Base-by-base conservation (phyloP, 1,284 basidiomycete species). In the Ceratobasidium sp. region DNA sequence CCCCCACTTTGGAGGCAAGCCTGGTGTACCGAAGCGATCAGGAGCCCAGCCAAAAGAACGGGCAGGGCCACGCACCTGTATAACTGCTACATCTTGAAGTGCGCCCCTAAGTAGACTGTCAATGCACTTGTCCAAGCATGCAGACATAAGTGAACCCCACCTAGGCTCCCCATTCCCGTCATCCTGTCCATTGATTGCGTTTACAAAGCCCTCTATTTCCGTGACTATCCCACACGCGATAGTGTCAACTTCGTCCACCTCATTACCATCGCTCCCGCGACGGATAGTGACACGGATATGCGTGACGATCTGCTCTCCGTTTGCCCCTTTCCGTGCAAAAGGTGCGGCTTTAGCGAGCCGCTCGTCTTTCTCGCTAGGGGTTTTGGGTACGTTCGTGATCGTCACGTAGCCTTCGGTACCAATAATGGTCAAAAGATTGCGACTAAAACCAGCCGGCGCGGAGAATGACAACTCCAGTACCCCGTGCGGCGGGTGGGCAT, bases 1-100 rank as follows among this genome's bases (percentile, higher is more conserved):
- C 94, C 94, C 20, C 89, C 84, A 81, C 93, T 94, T 60, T 88
- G 90, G 84, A 96, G 85, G 52, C 89, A 89, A n/a, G 92, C 93
- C 85, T 96, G 86, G 79, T 44, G 35, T 64, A 64, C 20, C 57
- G 16, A 60, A 33, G 2, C 18, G 18, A 64, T 33, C 8, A 33
- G 30, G n/a, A 44, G 44, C 5, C 38, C 18, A 20, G 38, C 20
- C 16, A 64, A 7, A 64, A 23, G 16, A 7, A 33, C 23, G 6
- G 54, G 30, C 33, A 55, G 12, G 14, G 3, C 35, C 3, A 55
- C 73, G 18, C 27, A 75, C 73, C 62, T 75, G 60, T 35, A 96
- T 91, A 81, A 95, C 87, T 44, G 91, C 92, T 33, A 96, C 90
- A 82, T 96, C 94, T 79, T 86, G 86, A 77, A 96, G 85, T 33